A percentile compares a stretch with the other conserved stretches of the same genome.
phyloP scores from a whole-genome alignment of 345 rosid species.

The Citrus medica region DNA sequence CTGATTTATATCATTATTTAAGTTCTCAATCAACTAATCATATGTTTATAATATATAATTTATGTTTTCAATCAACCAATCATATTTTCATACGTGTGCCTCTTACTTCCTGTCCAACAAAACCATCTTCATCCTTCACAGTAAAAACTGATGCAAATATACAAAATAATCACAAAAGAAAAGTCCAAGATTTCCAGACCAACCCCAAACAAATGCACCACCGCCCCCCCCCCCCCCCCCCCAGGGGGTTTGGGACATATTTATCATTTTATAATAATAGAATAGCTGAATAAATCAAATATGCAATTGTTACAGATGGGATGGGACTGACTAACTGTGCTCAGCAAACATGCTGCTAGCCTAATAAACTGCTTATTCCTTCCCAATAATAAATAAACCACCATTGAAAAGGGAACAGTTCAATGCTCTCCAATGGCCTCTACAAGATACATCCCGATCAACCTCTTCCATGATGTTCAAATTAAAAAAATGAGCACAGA shows the following conservation, averaged over 20 bases:
- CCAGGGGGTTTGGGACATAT: no score
- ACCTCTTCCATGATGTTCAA: slow-evolving; percentile 17
- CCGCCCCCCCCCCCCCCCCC: no score
- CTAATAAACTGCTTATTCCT: slow-evolving; percentile 26
- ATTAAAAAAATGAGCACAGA: slow-evolving; percentile 31
- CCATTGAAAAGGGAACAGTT: slow-evolving; percentile 26
- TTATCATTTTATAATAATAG: slow-evolving; percentile 9
- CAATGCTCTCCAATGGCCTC: slow-evolving; percentile 7
- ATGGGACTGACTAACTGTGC: neutral
- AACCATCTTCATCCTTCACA: no score
- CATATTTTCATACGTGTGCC: no score
- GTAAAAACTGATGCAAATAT: no score
- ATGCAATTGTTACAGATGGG: slow-evolving; percentile 18
- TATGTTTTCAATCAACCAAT: no score
- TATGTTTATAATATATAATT: no score
- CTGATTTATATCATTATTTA: no score
- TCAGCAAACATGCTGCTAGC: slow-evolving; percentile 14
- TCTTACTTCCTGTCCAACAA: no score
- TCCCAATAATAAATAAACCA: slow-evolving; percentile 19
- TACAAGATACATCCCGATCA: neutral
- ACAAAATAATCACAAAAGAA: neutral
- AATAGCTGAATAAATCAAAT: slow-evolving; percentile 29
- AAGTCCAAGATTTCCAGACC: no score
- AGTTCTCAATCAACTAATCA: no score
- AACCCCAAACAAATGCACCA: no score